phyloP scores from a whole-genome alignment of 2,329 filamentous ascomycete species.

The Rutstroemia sp. region DNA sequence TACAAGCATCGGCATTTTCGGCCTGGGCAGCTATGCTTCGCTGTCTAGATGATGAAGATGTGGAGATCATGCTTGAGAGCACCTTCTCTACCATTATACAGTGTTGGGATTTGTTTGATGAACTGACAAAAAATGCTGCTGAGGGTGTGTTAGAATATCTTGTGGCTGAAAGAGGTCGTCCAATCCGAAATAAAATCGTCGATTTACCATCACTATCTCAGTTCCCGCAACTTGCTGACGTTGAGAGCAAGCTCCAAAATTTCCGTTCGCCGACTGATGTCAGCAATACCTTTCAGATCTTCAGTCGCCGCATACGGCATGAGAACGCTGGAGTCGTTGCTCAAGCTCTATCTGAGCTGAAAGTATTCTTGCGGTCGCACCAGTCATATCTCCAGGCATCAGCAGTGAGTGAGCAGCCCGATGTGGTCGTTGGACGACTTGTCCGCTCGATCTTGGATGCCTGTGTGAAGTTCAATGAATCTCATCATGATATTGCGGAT shows the following conservation, averaged over 20 bases:
- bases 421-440: constrained; percentile 63
- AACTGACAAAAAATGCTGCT: constrained; percentile 50
- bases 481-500: constrained; percentile 57
- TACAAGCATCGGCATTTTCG: constrained; percentile 73
- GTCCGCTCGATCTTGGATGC: constrained; percentile 78
- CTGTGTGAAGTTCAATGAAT: constrained; percentile 68
- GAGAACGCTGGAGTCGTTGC: constrained; percentile 83
- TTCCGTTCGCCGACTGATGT: constrained; percentile 60
- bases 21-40: constrained; percentile 78
- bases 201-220: constrained; percentile 71
- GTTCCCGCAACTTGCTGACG: constrained; percentile 60
- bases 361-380: constrained; percentile 62
- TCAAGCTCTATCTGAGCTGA: constrained; percentile 72
- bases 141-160: constrained; percentile 51
- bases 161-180: constrained; percentile 26
- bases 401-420: constrained; percentile 75
- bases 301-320: constrained; percentile 66
- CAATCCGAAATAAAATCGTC: constrained; percentile 60
- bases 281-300: constrained; percentile 61
- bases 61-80: constrained; percentile 74
- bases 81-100: constrained; percentile 82
- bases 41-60: constrained; percentile 69
- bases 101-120: constrained; percentile 66
- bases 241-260: constrained; percentile 57
- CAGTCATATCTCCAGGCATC: constrained; percentile 75